A percentile compares a stretch with the other conserved stretches of the same genome.
These are phyloP conservation scores for Cucurbita pepo DNA, from an alignment of 306 rosid genomes.

Conservation along the genomic window DNA sequence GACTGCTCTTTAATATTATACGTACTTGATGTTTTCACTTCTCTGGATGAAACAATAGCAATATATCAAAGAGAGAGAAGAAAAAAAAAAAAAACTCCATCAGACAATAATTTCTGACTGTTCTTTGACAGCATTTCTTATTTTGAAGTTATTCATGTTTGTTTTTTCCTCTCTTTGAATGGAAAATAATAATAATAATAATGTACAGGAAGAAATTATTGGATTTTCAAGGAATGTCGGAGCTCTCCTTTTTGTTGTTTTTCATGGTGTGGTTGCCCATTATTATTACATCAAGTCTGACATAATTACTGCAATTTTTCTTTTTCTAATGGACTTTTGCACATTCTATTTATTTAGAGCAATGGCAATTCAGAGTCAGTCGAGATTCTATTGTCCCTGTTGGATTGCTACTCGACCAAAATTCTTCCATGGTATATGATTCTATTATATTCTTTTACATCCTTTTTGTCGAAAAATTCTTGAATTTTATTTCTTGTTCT, in stretches of 20 bases:
- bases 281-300: background rate
- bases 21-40: background rate
- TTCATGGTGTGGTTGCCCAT: background rate
- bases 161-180: background rate
- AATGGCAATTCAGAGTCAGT: slow-evolving; percentile 31
- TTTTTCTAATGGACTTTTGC: slow-evolving; percentile 9
- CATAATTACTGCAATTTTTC: background rate
- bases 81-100: too few relatives aligned
- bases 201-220: background rate
- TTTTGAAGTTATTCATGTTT: background rate
- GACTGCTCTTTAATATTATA: background rate
- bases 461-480: background rate
- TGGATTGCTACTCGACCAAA: slow-evolving; percentile 68
- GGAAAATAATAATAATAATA: background rate
- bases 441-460: background rate
- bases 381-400: slow-evolving; percentile 36
- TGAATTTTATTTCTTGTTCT: background rate
- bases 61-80: too few relatives aligned
- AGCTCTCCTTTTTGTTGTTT: background rate
- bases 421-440: slow-evolving; percentile 60
- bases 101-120: background rate
- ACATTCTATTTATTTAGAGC: slow-evolving; percentile 31
- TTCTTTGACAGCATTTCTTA: too few relatives aligned
- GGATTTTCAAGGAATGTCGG: background rate
- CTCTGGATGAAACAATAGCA: background rate